Base-by-base conservation (phyloP, 1,284 basidiomycete species). In the Cystobasidium sp. region DNA sequence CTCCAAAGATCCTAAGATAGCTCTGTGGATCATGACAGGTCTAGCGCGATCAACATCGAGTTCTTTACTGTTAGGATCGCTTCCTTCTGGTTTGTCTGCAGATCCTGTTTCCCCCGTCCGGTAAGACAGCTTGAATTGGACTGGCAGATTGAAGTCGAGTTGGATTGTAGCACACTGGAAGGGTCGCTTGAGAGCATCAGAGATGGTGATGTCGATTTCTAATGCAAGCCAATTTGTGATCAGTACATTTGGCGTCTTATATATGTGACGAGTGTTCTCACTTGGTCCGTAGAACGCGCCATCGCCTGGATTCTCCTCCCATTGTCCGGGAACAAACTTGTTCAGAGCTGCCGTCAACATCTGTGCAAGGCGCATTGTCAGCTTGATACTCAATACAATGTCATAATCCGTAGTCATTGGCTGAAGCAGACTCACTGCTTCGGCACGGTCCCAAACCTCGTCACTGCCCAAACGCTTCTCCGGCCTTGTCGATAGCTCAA, bases 151-250 rank as follows among this genome's bases (percentile, higher is more conserved):
- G 88, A 98, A 99, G 85, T 99, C 97, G 78, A 99, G 91, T 84
- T 99, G 92, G 83, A 99, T 98, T 4, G 97, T 99, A 58, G 95
- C 96, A 80, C 97, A 99, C 84, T 99, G 97, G 89, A 94, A 95
- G 46, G 94, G 93, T 63, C 95, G 90, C 75, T 88, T 89, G 46
- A 97, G 86, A 0, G 97, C 96, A 81, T 99, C 97, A 46, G 89
- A 89, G 82, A 99, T 93, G 76, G 93, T 94, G 84, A 99, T 97
- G 84, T 99, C 97, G 81, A 99, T 97, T 86, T 97, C 82, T 74
- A 41, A 2, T 6, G 44, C 22, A 24, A 46, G 18, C 31, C 56
- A 22, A 59, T 5, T 31, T 31, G 31, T 39, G 52, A 14, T 66
- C 18, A 63, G 41, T 7, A 20, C 5, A 53, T 1, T 37, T 6